phyloP scores from a whole-genome alignment of 225 moss, liverwort and hornwort species.

The Rhytidiadelphus loreus region DNA sequence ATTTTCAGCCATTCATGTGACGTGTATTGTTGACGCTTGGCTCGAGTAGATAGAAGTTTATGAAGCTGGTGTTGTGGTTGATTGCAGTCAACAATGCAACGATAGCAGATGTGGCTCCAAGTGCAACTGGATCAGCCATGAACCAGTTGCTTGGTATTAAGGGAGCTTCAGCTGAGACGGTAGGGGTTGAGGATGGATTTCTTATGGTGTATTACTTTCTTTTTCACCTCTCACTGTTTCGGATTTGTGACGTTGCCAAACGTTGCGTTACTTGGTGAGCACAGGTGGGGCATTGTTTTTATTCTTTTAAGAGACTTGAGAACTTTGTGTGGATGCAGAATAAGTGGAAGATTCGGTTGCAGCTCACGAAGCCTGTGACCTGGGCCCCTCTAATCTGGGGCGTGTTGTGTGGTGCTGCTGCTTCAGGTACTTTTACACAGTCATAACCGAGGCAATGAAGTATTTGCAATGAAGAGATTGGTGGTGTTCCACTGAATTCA shows the following conservation, averaged over 20 bases:
- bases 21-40: neutral
- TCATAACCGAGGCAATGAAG: neutral
- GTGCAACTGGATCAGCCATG: constrained; percentile 38
- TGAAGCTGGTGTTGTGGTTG: neutral
- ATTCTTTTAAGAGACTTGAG: neutral
- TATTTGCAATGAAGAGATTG: neutral
- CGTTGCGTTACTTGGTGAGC: neutral
- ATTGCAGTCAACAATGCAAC: constrained; percentile 20
- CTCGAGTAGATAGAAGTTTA: neutral
- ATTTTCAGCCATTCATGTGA: neutral
- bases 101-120: constrained; percentile 20
- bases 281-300: neutral
- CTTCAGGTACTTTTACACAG: constrained; percentile 34
- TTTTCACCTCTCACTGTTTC: neutral
- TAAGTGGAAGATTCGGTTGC: constrained; percentile 94
- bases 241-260: neutral
- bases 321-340: constrained; percentile 31
- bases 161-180: constrained; percentile 76
- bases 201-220: neutral
- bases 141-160: constrained; percentile 91
- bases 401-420: constrained; percentile 92
- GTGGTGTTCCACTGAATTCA: neutral
- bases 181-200: constrained; percentile 4
- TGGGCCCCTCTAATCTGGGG: constrained; percentile 99
- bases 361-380: constrained; percentile 97